Conservation (phyloP, 805 yeast genomes). For the Schwanniomyces yamadae region DNA sequence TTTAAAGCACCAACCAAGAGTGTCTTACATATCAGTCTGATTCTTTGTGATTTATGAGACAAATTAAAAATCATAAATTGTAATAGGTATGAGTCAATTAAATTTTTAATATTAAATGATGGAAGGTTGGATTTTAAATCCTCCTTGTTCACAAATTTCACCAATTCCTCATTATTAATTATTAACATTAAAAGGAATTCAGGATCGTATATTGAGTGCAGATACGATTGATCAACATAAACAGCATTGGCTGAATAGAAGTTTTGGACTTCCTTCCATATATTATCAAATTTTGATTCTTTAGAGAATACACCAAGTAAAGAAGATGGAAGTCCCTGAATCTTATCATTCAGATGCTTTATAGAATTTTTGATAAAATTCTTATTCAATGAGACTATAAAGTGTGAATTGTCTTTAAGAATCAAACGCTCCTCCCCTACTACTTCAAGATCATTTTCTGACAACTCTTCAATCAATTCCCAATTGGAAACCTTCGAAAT, state of each 20-base stretch:
- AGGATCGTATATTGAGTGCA: conserved; percentile 55
- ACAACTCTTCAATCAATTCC: conserved; percentile 54
- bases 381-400: conserved; percentile 53
- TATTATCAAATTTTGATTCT: conserved; percentile 1
- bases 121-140: conserved; percentile 18
- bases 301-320: neutral
- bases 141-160: conserved; percentile 32
- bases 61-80: conserved; percentile 50
- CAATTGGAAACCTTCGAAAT: conserved; percentile 58
- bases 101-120: conserved; percentile 50
- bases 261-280: conserved; percentile 25
- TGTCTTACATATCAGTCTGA: conserved; percentile 36
- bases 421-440: conserved; percentile 49
- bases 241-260: conserved; percentile 23
- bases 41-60: conserved; percentile 26
- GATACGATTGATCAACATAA: conserved; percentile 19
- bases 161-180: conserved; percentile 64
- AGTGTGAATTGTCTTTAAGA: conserved; percentile 44
- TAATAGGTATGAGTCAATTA: conserved; percentile 58
- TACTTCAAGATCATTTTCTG: conserved; percentile 43
- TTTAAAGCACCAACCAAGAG: conserved; percentile 46
- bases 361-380: conserved; percentile 50
- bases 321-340: conserved; percentile 8
- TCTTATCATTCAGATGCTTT: conserved; percentile 8
- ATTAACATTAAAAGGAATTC: conserved; percentile 64